Base-by-base conservation (phyloP, 805 yeast genomes). In the Starmerella stigmatis region DNA sequence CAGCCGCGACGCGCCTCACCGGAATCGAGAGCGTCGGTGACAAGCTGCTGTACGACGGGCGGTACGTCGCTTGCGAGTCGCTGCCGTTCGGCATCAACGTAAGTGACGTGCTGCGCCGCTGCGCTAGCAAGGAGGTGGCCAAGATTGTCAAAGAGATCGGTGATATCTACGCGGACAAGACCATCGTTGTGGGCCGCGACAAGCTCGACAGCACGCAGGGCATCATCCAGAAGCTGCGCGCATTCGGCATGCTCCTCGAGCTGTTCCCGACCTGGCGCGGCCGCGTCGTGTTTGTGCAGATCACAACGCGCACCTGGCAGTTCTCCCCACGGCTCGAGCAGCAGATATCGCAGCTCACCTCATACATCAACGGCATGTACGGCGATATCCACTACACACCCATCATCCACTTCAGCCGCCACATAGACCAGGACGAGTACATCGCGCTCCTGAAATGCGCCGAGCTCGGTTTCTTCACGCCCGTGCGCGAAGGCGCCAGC, bases 401-500 rank as follows among this genome's bases (percentile, higher is more conserved):
- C 0, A 86, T 92, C 27, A 83, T 85, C 56, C 96, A 89, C 62
- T 92, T 85, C 65, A 94, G 88, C 58, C 82, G 85, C 76, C 75
- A 94, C 56, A 76, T 92, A 51, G 85, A 80, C 28, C 79, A 81
- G 53, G 92, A 81, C 47, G 97, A 89, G 63, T 92, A 92, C 63
- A 69, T 82, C 48, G 96, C 97, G 0, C 66, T 92, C 40, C 67
- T 92, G 45, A 72, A 95, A 51, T 88, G 77, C 13, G 97, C 97
- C 0, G 96, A 92, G 59, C 67, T 92, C 53, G 88, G 94, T 23
- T 65, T 92, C 44, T 83, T 86, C 51, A 86, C 96, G 0, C 79
- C 94, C 2, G 79, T 89, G 23, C 76, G 98, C 60, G 98, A 92
- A 62, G 96, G 96, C 46, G 86, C 89, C 81, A 89, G 86, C 65